Evolutionary conservation across 108 stramenopile genomes (phyloP).

Genomic region (Conticribra guillardii): DNA sequence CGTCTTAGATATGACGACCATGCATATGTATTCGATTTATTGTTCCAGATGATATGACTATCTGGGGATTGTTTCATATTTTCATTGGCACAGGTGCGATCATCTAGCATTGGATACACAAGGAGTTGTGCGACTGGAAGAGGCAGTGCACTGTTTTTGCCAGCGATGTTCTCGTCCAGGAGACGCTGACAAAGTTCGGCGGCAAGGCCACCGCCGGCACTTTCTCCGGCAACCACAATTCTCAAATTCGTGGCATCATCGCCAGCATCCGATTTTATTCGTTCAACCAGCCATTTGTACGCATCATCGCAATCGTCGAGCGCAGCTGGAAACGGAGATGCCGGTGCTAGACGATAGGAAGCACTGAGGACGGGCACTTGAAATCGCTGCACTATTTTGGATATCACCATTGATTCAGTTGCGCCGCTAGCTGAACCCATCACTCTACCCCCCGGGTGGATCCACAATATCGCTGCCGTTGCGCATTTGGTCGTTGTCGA

Average conservation of each 20-base stretch:
- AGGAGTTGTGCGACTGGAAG: constrained; percentile 34
- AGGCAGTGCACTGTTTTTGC: neutral
- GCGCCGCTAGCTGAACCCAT: neutral
- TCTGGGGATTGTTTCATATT: constrained; percentile 5
- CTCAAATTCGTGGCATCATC: neutral
- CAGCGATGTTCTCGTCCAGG: constrained; percentile 17
- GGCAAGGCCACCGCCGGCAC: constrained; percentile 41
- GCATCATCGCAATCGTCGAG: constrained; percentile 32
- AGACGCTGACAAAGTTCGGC: constrained; percentile 42
- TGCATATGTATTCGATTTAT: constrained; percentile 26
- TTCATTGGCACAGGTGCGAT: constrained; percentile 31
- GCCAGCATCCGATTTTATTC: neutral
- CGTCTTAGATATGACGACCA: constrained; percentile 29
- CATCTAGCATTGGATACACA: constrained; percentile 43
- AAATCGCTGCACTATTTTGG: constrained; percentile 4
- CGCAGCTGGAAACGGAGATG: constrained; percentile 37
- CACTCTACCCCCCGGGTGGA: constrained; percentile 31
- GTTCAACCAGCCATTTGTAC: constrained; percentile 27
- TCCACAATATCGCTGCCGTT: constrained; percentile 17
- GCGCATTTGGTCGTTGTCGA: neutral
- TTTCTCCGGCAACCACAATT: constrained; percentile 34
- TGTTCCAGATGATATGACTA: constrained; percentile 31
- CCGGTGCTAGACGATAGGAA: constrained; percentile 20
- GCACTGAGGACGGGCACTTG: constrained; percentile 21
- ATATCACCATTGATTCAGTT: neutral